phyloP scores from a whole-genome alignment of 306 rosid species.

The Erythrophleum fordii region DNA sequence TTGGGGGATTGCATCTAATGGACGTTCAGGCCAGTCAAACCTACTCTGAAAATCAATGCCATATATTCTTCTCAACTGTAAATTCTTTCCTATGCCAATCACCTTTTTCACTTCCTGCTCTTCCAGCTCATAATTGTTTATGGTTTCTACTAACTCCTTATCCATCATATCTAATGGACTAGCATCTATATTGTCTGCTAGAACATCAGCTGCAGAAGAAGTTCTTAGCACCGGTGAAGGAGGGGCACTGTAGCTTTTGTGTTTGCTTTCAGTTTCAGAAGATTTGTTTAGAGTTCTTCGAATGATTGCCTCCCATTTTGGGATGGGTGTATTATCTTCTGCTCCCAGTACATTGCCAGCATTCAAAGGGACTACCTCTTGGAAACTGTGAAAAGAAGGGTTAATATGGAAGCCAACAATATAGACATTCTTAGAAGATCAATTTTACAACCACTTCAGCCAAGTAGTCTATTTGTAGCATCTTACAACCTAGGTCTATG shows the following conservation, averaged over 20 bases:
- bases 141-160: slow-evolving; percentile 42
- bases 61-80: slow-evolving; percentile 64
- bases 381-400: slow-evolving; percentile 61
- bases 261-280: slow-evolving; percentile 62
- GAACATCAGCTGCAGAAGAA: slow-evolving; percentile 76
- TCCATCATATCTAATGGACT: slow-evolving; percentile 55
- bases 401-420: slow-evolving; percentile 11
- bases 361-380: slow-evolving; percentile 93
- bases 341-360: slow-evolving; percentile 97
- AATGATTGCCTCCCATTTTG: slow-evolving; percentile 93
- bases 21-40: slow-evolving; percentile 89
- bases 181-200: slow-evolving; percentile 60
- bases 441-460: background rate
- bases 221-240: slow-evolving; percentile 87
- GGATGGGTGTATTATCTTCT: slow-evolving; percentile 78
- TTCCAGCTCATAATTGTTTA: slow-evolving; percentile 44
- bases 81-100: slow-evolving; percentile 49
- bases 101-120: slow-evolving; percentile 49
- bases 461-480: background rate
- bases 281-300: slow-evolving; percentile 81
- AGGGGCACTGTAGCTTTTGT: slow-evolving; percentile 87
- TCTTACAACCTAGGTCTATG: background rate
- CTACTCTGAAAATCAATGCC: slow-evolving; percentile 59
- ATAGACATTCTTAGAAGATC: slow-evolving; percentile 30
- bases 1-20: slow-evolving; percentile 81